Conservation (phyloP, 1,139 yeast species). For the Pichia sp. region DNA sequence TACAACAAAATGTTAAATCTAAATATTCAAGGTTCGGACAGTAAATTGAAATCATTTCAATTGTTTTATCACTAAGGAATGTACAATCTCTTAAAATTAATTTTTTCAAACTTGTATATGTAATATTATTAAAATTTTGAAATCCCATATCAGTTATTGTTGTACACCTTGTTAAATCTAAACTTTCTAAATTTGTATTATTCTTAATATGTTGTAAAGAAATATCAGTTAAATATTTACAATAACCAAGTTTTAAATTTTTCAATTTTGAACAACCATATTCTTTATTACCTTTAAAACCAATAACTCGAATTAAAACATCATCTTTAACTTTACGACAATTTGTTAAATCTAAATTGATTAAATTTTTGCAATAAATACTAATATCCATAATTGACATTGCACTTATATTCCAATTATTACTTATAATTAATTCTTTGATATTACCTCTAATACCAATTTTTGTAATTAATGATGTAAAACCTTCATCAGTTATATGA, state of each 20-base stretch:
- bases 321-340: conserved; percentile 69
- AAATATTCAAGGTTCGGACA: conserved; percentile 50
- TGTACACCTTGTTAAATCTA: conserved; percentile 68
- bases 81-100: conserved; percentile 66
- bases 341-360: conserved; percentile 59
- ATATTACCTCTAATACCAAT: conserved; percentile 61
- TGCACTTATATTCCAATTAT: conserved; percentile 72
- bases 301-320: conserved; percentile 59
- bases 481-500: conserved; percentile 70
- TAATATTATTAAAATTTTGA: conserved; percentile 51
- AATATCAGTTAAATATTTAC: conserved; percentile 65
- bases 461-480: conserved; percentile 61
- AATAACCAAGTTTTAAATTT: conserved; percentile 53
- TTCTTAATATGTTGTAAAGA: conserved; percentile 57
- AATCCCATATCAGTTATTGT: conserved; percentile 72
- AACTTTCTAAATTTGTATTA: conserved; percentile 47
- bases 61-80: conserved; percentile 58
- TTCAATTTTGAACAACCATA: conserved; percentile 53
- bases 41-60: conserved; percentile 53
- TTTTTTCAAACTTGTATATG: conserved; percentile 45
- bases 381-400: conserved; percentile 76
- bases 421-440: conserved; percentile 48
- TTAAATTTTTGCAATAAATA: conserved; percentile 52
- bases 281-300: conserved; percentile 35
- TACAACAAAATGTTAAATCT: conserved; percentile 68